Percentiles rank a stretch among this genome's conserved stretches.
Conservation (phyloP, 768 basidiomycete genomes). For the Termitomyces sp. region DNA sequence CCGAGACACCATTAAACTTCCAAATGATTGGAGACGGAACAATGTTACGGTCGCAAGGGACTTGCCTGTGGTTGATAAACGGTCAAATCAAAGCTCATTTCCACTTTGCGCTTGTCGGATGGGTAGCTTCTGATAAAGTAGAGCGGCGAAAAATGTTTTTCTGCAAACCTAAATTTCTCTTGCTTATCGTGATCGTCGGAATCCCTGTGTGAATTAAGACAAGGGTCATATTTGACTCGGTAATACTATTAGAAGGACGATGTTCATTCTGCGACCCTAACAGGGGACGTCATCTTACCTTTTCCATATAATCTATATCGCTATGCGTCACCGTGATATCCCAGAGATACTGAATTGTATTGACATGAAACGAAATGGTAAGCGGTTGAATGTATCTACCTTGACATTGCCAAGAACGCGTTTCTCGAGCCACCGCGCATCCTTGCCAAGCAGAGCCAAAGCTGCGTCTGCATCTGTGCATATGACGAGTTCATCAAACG, state of each 20-base stretch:
- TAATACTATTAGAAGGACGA: slow-evolving; percentile 26
- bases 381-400: slow-evolving; percentile 2
- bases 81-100: slow-evolving; percentile 48
- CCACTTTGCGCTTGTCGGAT: slow-evolving; percentile 37
- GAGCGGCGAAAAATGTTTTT: slow-evolving; percentile 34
- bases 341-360: slow-evolving; percentile 25
- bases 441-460: slow-evolving; percentile 18
- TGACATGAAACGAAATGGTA: neutral
- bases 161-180: slow-evolving; percentile 29
- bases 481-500: slow-evolving; percentile 22
- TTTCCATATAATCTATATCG: slow-evolving; percentile 39
- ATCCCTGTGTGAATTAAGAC: slow-evolving; percentile 22
- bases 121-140: slow-evolving; percentile 42
- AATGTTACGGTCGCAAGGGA: neutral
- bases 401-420: slow-evolving; percentile 26
- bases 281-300: slow-evolving; percentile 20
- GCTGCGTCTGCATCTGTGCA: slow-evolving; percentile 24
- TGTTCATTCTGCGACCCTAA: neutral
- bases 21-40: neutral
- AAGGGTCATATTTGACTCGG: slow-evolving; percentile 29
- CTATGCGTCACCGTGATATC: slow-evolving; percentile 48
- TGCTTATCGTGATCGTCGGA: slow-evolving; percentile 18
- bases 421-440: slow-evolving; percentile 22
- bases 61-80: slow-evolving; percentile 41
- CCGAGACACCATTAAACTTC: slow-evolving; percentile 20